Percentiles rank a stretch among this genome's conserved stretches.
phyloP scores from a whole-genome alignment of 208 protist species.

The Acanthamoeba triangularis region DNA sequence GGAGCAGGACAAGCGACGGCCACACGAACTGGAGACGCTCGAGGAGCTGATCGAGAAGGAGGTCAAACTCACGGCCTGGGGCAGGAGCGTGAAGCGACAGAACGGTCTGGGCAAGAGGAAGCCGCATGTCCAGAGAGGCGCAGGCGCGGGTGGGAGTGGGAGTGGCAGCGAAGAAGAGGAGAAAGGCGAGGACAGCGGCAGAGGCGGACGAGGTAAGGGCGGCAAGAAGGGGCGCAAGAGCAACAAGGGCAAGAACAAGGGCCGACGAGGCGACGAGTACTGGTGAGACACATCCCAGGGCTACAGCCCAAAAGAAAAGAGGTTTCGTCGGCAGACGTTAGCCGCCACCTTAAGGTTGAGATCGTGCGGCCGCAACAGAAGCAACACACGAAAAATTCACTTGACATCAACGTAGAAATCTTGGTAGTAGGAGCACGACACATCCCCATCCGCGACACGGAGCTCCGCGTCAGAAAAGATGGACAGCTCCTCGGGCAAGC shows the following conservation, averaged over 20 bases:
- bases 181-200: background rate
- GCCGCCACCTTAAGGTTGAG: no score
- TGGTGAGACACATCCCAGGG: no score
- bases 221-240: background rate
- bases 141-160: background rate
- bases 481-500: background rate
- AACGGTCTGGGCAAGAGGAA: background rate
- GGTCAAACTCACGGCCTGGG: slow-evolving; percentile 16
- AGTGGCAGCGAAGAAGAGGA: background rate
- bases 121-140: background rate
- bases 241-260: slow-evolving; percentile 21
- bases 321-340: no score
- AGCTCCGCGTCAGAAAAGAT: background rate
- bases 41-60: slow-evolving; percentile 24
- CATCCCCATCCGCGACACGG: background rate
- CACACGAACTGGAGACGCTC: slow-evolving; percentile 15
- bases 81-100: background rate
- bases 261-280: background rate
- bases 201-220: background rate
- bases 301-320: background rate
- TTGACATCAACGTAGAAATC: background rate
- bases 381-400: background rate
- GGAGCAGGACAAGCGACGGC: background rate
- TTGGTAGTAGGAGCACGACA: background rate
- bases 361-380: background rate